These are phyloP conservation scores for Oropetium thomaeum DNA, from an alignment of 176 grass and related monocot species.

Conservation along the genomic window DNA sequence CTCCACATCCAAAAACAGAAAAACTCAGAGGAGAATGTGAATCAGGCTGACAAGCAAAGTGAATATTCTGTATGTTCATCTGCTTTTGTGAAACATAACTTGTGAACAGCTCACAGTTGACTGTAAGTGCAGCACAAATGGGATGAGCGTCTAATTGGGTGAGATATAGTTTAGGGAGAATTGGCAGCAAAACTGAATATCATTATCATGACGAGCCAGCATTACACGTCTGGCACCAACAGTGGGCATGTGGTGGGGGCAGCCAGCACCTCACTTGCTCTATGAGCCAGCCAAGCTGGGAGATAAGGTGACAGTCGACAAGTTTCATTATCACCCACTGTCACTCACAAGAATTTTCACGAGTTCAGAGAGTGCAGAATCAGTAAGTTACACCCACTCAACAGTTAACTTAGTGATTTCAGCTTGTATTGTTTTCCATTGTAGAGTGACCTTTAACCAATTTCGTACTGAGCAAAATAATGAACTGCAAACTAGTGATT, in stretches of 20 bases:
- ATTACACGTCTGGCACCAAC: neutral
- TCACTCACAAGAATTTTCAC: neutral
- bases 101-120: neutral
- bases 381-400: neutral
- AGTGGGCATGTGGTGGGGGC: neutral
- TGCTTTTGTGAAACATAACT: conserved; percentile 9
- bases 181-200: neutral
- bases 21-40: neutral
- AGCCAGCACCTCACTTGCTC: neutral
- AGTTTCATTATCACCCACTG: neutral
- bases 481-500: neutral
- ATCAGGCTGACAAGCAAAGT: neutral
- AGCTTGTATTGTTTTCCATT: neutral
- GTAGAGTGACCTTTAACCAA: neutral
- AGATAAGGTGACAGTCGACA: neutral
- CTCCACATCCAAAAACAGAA: neutral
- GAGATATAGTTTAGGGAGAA: neutral
- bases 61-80: neutral
- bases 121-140: neutral
- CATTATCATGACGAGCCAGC: neutral
- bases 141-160: neutral
- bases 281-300: neutral
- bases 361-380: neutral
- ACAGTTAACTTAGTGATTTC: neutral
- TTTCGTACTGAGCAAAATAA: neutral